Evolutionary conservation across 768 basidiomycete genomes (phyloP).

Genomic region (Trametes punicea): DNA sequence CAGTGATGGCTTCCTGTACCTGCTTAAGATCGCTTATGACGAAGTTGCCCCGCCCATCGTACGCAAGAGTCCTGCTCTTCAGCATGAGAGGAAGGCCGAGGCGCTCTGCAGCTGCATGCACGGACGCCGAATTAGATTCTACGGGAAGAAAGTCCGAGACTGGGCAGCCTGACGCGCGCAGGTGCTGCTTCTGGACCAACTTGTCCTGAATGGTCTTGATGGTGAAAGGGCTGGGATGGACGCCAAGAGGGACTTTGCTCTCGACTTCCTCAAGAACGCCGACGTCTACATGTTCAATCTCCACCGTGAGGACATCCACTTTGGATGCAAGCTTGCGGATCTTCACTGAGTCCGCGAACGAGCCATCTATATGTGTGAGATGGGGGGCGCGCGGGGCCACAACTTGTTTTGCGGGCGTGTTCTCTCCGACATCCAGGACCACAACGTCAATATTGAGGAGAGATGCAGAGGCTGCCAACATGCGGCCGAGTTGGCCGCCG

Average conservation of each 20-base stretch:
- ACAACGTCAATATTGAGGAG: slow-evolving; percentile 80
- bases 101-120: slow-evolving; percentile 47
- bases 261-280: slow-evolving; percentile 64
- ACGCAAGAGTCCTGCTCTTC: slow-evolving; percentile 92
- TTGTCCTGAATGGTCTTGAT: slow-evolving; percentile 83
- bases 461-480: slow-evolving; percentile 90
- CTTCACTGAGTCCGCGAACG: slow-evolving; percentile 75
- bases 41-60: slow-evolving; percentile 94
- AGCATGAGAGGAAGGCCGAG: slow-evolving; percentile 93
- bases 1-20: slow-evolving; percentile 48
- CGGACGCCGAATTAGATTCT: slow-evolving; percentile 48
- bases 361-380: slow-evolving; percentile 76
- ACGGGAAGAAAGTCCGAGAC: slow-evolving; percentile 61
- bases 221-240: slow-evolving; percentile 77
- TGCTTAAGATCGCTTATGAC: slow-evolving; percentile 57
- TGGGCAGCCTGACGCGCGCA: slow-evolving; percentile 47
- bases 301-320: slow-evolving; percentile 88
- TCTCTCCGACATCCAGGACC: slow-evolving; percentile 80
- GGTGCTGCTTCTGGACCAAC: slow-evolving; percentile 60
- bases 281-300: slow-evolving; percentile 95
- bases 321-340: slow-evolving; percentile 76
- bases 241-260: slow-evolving; percentile 31
- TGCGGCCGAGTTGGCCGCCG: slow-evolving; percentile 95
- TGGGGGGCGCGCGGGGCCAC: slow-evolving; percentile 49
- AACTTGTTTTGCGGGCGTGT: slow-evolving; percentile 88